Conservation (phyloP, 768 basidiomycete species). For the Termitomyces eurrhizus region DNA sequence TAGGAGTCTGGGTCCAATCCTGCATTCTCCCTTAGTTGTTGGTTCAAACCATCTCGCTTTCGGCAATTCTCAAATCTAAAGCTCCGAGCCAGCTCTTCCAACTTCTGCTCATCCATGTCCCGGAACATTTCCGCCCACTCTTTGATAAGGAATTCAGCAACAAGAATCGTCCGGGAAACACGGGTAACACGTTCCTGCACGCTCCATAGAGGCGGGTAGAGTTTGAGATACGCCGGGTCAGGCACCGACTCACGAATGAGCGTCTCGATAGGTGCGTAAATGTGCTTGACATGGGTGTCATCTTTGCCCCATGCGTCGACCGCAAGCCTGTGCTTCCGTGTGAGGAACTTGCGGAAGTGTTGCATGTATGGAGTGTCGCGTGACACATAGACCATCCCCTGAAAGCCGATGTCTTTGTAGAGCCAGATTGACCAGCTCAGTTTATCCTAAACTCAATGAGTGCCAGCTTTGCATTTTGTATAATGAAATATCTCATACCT, state of each 20-base stretch:
- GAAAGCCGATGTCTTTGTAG: slow-evolving; percentile 84
- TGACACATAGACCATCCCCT: slow-evolving; percentile 75
- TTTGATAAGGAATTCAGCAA: slow-evolving; percentile 65
- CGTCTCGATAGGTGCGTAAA: slow-evolving; percentile 62
- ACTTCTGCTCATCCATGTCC: slow-evolving; percentile 49
- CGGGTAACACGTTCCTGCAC: slow-evolving; percentile 51
- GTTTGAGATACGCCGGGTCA: slow-evolving; percentile 35
- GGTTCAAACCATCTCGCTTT: slow-evolving; percentile 63
- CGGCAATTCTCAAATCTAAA: slow-evolving; percentile 70
- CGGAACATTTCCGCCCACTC: slow-evolving; percentile 72
- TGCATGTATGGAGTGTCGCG: slow-evolving; percentile 67
- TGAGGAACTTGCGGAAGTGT: slow-evolving; percentile 63
- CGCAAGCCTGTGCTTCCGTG: slow-evolving; percentile 74
- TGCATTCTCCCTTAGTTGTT: slow-evolving; percentile 36
- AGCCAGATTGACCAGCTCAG: slow-evolving; percentile 85
- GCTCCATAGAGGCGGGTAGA: slow-evolving; percentile 66
- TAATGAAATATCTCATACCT: slow-evolving; percentile 60
- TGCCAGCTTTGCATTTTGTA: slow-evolving; percentile 60
- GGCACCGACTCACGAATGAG: slow-evolving; percentile 50
- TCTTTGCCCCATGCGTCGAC: slow-evolving; percentile 81
- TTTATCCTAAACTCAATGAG: slow-evolving; percentile 58
- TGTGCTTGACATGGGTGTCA: slow-evolving; percentile 44
- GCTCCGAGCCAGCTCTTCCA: slow-evolving; percentile 69
- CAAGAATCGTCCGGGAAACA: slow-evolving; percentile 60
- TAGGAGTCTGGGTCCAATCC: slow-evolving; percentile 1